Evolutionary conservation across 2,329 filamentous ascomycete species (phyloP), one percentile per base, ranked within the genome.

Genomic region (Botrytis elliptica): DNA sequence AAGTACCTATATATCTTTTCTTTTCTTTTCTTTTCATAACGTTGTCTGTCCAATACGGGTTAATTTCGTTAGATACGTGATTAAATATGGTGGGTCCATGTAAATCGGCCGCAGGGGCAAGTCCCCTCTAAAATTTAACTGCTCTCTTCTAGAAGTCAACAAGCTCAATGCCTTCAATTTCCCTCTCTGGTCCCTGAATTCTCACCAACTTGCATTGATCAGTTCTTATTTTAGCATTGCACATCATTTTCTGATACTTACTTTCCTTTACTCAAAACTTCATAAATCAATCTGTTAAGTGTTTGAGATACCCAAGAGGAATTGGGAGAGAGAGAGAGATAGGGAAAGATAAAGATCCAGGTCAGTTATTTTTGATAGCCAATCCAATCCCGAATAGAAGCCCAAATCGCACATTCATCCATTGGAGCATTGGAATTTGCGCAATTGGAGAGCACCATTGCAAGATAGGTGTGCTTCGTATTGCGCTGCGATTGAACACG

Each of bases 121-220:
- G 66, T 72, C 70, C 63, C 70, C 70, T 68, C 62, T 72, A 66
- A 72, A 72, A 66, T 67, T 72, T 67, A 67, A 57, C 66, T 68
- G 66, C 66, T 57, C 38, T 55, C 66, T 55, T 67, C 59, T 67
- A 55, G 36, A 66, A 66, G 60, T 68, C 25, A 40, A 55, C 62
- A 72, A 72, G 70, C 62, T 72, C 70, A 65, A 71, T 71, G 59
- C 60, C 36, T 72, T 66, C n/a, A 59, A 72, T 55, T 46, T 66
- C 49, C 52, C 62, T 67, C 44, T 25, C 36, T 36, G 29, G 25
- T 63, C 38, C 49, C 66, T 38, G 36, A 68, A 68, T 10, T 33
- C 49, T 57, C 49, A 68, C n/a, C 66, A 57, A 42, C 49, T 72
- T 67, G 49, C 52, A 57, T 72, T 57, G 46, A 72, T 67, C 62